Evolutionary conservation across 2,329 filamentous ascomycete genomes (phyloP), one percentile per base, ranked within the genome.

Genomic region (Aspergillus arachidicola): DNA sequence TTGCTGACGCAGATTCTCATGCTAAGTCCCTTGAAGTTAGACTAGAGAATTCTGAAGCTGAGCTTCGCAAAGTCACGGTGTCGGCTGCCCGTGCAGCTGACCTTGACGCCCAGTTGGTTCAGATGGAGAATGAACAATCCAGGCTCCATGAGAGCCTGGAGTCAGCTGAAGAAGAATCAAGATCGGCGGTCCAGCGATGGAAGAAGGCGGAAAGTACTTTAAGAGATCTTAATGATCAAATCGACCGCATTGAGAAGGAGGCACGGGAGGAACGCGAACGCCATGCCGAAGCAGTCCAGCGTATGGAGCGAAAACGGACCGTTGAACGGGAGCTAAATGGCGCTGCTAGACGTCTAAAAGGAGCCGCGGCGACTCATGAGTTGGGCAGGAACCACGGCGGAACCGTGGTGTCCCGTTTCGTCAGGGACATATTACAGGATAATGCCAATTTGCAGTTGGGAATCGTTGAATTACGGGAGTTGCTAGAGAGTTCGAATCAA

Each of bases 361-460:
- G 91, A 11, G 91, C 91, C 14, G 93, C 93, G 3, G 92, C 90
- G 0, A 84, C 85, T 32, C 90, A 88, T 68, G 87, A 88, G 3
- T 80, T 91, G 46, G 84, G 84, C 4, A 84, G 85, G 4, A 84
- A 86, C 34, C 86, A 86, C 68, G 82, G 81, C 61, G 84, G 86
- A 11, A 87, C 84, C 62, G 92, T 96, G 43, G 92, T 98, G n/a
- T 94, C 92, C 23, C 92, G 96, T 73, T 98, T 99, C 71, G 95
- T 99, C 61, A 93, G 94, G 69, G 95, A 98, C 75, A 91, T 99
- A 61, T 83, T 99, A 21, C 90, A 96, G 72, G 95, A 99, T 76
- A 99, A 99, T 73, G 93, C 94, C 11, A 97, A 93, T 70, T 82
- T 99, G 51, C 95, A 99, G 76, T 85, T 95, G 66, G 93, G 93